phyloP scores from a whole-genome alignment of 2,329 filamentous ascomycete genomes.

The Colletotrichum chrysophilum region DNA sequence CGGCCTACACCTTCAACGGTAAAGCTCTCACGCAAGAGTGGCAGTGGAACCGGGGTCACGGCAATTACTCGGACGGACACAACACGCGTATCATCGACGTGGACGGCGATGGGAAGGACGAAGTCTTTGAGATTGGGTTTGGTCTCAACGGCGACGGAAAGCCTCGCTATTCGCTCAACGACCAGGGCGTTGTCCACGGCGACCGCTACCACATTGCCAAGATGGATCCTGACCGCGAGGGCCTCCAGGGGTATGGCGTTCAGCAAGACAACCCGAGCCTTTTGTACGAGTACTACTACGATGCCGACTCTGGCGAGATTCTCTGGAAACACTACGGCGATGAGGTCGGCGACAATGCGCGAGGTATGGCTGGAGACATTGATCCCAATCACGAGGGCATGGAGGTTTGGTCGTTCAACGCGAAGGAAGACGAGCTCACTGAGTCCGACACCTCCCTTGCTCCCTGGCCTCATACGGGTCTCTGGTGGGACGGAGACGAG shows the following conservation, averaged over 20 bases:
- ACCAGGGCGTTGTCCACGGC: conserved; percentile 24
- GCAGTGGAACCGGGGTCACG: conserved; percentile 23
- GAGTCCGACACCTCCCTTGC: background rate
- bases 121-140: conserved; percentile 26
- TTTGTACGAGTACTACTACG: conserved; percentile 28
- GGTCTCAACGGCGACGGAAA: conserved; percentile 26
- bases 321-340: conserved; percentile 24
- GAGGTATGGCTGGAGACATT: conserved; percentile 24
- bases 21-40: conserved; percentile 20
- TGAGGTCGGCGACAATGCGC: background rate
- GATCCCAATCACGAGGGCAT: conserved; percentile 24
- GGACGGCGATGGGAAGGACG: conserved; percentile 24
- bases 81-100: conserved; percentile 28
- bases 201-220: conserved; percentile 28
- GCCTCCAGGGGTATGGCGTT: conserved; percentile 25
- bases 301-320: conserved; percentile 18
- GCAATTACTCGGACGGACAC: conserved; percentile 23
- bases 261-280: conserved; percentile 24
- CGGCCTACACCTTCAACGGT: conserved; percentile 26
- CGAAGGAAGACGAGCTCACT: conserved; percentile 3
- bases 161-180: conserved; percentile 21
- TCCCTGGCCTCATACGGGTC: conserved; percentile 9
- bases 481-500: conserved; percentile 23
- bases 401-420: conserved; percentile 28
- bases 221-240: conserved; percentile 24